phyloP scores from a whole-genome alignment of 805 yeast species.

The Candida stauntonica region DNA sequence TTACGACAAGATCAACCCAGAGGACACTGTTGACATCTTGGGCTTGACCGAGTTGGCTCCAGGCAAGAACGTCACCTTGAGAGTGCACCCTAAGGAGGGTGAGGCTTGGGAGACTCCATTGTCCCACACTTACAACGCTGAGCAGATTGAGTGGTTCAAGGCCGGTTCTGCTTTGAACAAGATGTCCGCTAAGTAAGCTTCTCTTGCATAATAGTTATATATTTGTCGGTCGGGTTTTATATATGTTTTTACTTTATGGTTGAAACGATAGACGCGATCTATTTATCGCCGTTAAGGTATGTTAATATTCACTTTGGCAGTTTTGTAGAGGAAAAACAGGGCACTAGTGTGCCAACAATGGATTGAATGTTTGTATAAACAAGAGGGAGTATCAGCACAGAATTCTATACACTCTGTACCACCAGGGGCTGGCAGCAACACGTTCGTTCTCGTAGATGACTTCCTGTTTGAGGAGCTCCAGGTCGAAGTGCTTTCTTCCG shows the following conservation, averaged over 20 bases:
- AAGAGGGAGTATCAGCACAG: slow-evolving; percentile 39
- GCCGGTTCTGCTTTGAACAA: slow-evolving; percentile 98
- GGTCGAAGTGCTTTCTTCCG: slow-evolving; percentile 52
- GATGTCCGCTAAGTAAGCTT: slow-evolving; percentile 52
- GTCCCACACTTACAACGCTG: slow-evolving; percentile 92
- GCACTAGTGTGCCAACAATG: too few species aligned
- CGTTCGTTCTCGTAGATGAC: slow-evolving; percentile 47
- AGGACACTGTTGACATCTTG: slow-evolving; percentile 81
- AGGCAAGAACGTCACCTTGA: slow-evolving; percentile 83
- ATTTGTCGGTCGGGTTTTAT: neutral
- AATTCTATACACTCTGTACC: slow-evolving; percentile 38
- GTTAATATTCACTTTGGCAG: too few species aligned
- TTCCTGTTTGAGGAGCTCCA: slow-evolving; percentile 48
- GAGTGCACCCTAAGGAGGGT: slow-evolving; percentile 69
- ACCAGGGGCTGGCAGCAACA: slow-evolving; percentile 41
- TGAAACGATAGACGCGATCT: too few species aligned
- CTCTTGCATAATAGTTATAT: neutral
- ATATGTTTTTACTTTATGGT: too few species aligned
- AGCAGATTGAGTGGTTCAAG: slow-evolving; percentile 99
- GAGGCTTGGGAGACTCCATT: slow-evolving; percentile 83
- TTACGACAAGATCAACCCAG: slow-evolving; percentile 90
- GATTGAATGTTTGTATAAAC: neutral
- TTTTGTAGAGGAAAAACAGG: too few species aligned
- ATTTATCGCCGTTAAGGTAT: too few species aligned
- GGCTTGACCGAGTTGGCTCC: slow-evolving; percentile 87